Conservation (phyloP, 306 rosid species). For the Gastrolobium villosum region DNA sequence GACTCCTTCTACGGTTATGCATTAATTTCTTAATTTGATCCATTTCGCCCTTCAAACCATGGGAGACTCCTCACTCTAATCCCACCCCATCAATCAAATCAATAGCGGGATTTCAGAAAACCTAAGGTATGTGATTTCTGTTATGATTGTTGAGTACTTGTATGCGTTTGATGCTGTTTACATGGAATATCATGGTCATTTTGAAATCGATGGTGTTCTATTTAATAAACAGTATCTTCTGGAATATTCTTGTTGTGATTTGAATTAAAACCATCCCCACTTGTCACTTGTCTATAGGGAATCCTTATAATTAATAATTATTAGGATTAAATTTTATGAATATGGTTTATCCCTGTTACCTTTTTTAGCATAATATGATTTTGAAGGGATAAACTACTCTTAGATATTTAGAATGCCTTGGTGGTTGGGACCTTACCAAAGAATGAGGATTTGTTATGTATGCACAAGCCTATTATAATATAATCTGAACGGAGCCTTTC, state of each 20-base stretch:
- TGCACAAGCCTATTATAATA: too few species aligned
- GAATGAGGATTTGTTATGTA: too few species aligned
- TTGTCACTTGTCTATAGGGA: constrained; percentile 16
- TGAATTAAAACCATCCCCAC: constrained; percentile 3
- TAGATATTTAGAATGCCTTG: too few species aligned
- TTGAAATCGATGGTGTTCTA: background rate
- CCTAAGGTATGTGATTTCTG: constrained; percentile 63
- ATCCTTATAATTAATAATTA: constrained; percentile 2
- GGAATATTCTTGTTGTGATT: constrained; percentile 23
- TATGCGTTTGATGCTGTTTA: constrained; percentile 1
- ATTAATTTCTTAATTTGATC: too few species aligned
- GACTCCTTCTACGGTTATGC: too few species aligned
- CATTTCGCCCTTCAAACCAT: too few species aligned
- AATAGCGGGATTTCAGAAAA: constrained; percentile 41
- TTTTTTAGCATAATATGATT: background rate
- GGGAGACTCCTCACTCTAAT: constrained; percentile 49
- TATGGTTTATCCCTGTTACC: constrained; percentile 1
- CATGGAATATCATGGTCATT: background rate
- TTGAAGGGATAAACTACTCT: too few species aligned
- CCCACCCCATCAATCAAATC: constrained; percentile 54
- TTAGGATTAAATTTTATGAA: constrained; percentile 11
- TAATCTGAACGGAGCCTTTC: too few species aligned
- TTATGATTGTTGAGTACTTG: constrained; percentile 23
- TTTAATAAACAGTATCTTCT: background rate
- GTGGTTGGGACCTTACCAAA: too few species aligned